Percentiles rank a stretch among this genome's conserved stretches.
Evolutionary conservation across 139 green algal species (phyloP).

Genomic region (Picochlorum sp.): DNA sequence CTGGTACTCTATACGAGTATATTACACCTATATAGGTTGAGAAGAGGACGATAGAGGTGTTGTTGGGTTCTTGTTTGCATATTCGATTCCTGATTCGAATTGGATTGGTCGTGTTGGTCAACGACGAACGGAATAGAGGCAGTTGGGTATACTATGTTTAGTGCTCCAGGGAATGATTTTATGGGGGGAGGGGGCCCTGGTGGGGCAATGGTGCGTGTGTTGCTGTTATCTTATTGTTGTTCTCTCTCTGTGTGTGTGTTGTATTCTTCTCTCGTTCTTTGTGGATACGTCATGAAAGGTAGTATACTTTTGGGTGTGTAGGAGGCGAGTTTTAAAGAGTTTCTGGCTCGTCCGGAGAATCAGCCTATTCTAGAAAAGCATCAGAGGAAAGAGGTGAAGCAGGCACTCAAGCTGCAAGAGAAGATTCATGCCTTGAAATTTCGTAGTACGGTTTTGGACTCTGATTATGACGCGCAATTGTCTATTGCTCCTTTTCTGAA

Average conservation of each 20-base stretch:
- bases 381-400: slow-evolving; percentile 41
- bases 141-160: no score
- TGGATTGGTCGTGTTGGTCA: no score
- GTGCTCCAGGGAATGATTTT: no score
- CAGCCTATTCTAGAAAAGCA: slow-evolving; percentile 41
- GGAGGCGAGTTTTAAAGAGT: slow-evolving; percentile 55
- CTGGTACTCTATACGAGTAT: no score
- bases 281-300: no score
- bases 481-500: slow-evolving; percentile 45
- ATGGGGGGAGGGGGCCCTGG: neutral
- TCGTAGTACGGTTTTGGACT: slow-evolving; percentile 40
- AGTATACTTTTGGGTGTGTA: neutral
- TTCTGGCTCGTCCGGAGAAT: slow-evolving; percentile 49
- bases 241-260: neutral
- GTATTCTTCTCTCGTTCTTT: no score
- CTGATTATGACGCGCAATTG: slow-evolving; percentile 40
- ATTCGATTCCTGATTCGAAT: no score
- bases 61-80: no score
- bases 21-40: no score
- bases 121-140: no score
- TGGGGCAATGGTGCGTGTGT: slow-evolving; percentile 1
- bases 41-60: no score
- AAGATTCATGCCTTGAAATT: slow-evolving; percentile 33
- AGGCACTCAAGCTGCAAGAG: slow-evolving; percentile 34
- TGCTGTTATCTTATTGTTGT: neutral